Conservation (phyloP, 129 eudicot species). For the Artemisia annua region DNA sequence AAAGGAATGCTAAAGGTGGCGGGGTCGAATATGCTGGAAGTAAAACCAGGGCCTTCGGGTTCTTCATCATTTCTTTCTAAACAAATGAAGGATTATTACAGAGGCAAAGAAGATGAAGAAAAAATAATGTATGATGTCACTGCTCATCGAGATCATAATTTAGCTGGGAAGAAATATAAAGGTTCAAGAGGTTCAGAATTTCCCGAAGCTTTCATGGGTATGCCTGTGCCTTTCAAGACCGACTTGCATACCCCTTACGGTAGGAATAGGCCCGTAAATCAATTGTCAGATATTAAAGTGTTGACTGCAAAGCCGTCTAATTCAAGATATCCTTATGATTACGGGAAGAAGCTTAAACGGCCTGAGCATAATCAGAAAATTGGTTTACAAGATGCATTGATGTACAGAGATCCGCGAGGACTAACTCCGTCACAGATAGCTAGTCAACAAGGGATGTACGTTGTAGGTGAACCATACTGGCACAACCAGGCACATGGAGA, state of each 20-base stretch:
- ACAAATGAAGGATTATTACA: constrained; percentile 39
- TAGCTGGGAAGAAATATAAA: constrained; percentile 47
- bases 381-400: constrained; percentile 48
- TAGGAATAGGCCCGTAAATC: constrained; percentile 60
- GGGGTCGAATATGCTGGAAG: constrained; percentile 44
- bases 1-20: constrained; percentile 65
- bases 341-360: constrained; percentile 52
- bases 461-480: constrained; percentile 50
- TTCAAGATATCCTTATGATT: constrained; percentile 45
- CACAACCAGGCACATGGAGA: constrained; percentile 46
- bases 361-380: constrained; percentile 43
- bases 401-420: constrained; percentile 39
- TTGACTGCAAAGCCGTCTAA: constrained; percentile 79
- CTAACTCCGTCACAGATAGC: constrained; percentile 43
- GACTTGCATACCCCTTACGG: constrained; percentile 45
- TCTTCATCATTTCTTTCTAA: constrained; percentile 32
- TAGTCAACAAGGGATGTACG: constrained; percentile 38
- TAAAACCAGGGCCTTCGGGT: constrained; percentile 44
- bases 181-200: constrained; percentile 46
- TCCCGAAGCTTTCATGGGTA: constrained; percentile 41
- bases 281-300: constrained; percentile 76
- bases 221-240: constrained; percentile 38
- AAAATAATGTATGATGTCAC: constrained; percentile 61
- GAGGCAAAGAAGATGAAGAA: constrained; percentile 27
- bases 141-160: constrained; percentile 49